Percentiles rank a stretch among this genome's conserved stretches.
Conservation (phyloP, 2,329 filamentous ascomycete species). For the Neoscytalidium dimidiatum region DNA sequence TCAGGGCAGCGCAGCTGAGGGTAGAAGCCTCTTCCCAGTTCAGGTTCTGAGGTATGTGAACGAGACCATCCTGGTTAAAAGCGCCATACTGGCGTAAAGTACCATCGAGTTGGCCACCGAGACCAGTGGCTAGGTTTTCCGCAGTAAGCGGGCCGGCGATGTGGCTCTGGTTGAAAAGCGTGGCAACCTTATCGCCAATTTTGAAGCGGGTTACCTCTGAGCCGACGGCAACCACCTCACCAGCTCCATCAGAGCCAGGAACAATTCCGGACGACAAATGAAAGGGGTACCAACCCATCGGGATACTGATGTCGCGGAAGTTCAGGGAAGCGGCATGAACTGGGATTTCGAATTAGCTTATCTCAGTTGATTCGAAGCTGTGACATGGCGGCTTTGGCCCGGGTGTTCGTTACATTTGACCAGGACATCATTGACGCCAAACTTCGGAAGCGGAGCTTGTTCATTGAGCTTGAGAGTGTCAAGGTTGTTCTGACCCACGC, state of each 20-base stretch:
- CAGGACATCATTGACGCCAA: too few species aligned
- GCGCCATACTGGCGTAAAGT: constrained; percentile 66
- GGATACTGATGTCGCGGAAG: constrained; percentile 52
- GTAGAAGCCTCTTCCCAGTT: constrained; percentile 50
- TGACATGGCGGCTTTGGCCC: too few species aligned
- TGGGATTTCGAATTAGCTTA: constrained; percentile 24
- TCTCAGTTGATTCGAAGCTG: too few species aligned
- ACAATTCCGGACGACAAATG: constrained; percentile 42
- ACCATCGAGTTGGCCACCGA: constrained; percentile 70
- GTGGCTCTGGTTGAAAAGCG: constrained; percentile 64
- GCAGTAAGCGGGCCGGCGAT: constrained; percentile 51
- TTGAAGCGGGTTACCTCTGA: constrained; percentile 58
- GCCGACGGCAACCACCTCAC: constrained; percentile 55
- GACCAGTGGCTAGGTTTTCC: constrained; percentile 52
- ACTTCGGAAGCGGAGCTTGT: too few species aligned
- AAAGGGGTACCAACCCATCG: constrained; percentile 40
- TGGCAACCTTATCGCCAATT: constrained; percentile 60
- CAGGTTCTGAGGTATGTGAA: constrained; percentile 60
- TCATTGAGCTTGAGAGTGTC: too few species aligned
- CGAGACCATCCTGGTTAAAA: constrained; percentile 68
- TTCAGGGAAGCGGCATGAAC: constrained; percentile 52
- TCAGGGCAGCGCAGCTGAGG: constrained; percentile 46
- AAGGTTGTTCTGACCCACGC: too few species aligned
- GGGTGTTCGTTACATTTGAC: too few species aligned
- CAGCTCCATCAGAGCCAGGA: constrained; percentile 55